phyloP scores from a whole-genome alignment of 2,329 filamentous ascomycete genomes.

The Ophiosphaerella herpotricha region DNA sequence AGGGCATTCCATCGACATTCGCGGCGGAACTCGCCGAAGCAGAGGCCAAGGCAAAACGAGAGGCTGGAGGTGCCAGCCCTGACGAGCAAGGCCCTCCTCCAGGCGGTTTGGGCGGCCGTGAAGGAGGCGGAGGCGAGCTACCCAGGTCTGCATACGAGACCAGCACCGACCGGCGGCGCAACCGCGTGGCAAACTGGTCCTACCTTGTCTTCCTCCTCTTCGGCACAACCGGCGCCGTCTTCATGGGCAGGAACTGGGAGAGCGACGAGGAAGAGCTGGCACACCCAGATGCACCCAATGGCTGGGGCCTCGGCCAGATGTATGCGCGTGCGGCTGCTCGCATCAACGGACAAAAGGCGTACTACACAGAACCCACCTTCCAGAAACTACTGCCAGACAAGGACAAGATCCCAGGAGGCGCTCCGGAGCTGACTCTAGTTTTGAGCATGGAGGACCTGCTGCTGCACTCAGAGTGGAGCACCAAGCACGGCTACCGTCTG shows the following conservation, averaged over 20 bases:
- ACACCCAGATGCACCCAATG: conserved; percentile 74
- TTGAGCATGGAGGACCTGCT: conserved; percentile 92
- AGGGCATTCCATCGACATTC: conserved; percentile 90
- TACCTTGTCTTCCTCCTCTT: conserved; percentile 66
- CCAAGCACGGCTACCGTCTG: conserved; percentile 92
- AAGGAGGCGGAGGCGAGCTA: conserved; percentile 64
- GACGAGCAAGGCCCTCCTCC: conserved; percentile 51
- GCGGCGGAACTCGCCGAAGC: conserved; percentile 69
- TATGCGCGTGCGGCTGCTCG: conserved; percentile 81
- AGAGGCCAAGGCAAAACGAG: conserved; percentile 39
- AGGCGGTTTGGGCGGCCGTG: conserved; percentile 55
- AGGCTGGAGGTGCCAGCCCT: conserved; percentile 48
- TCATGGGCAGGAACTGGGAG: conserved; percentile 88
- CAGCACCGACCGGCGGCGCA: conserved; percentile 81
- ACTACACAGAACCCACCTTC: conserved; percentile 96
- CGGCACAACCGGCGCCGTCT: conserved; percentile 65
- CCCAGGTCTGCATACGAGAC: conserved; percentile 86
- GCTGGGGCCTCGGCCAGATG: conserved; percentile 76
- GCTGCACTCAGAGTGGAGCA: conserved; percentile 91
- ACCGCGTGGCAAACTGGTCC: conserved; percentile 74
- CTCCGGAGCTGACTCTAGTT: conserved; percentile 89
- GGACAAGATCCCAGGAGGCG: conserved; percentile 60
- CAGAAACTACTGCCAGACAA: conserved; percentile 86
- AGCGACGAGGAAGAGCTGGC: conserved; percentile 69
- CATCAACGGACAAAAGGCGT: conserved; percentile 74